A percentile compares a stretch with the other conserved stretches of the same genome.
These are phyloP conservation scores for Solanum tarijense DNA, from an alignment of 257 asterid genomes.

Conservation along the genomic window DNA sequence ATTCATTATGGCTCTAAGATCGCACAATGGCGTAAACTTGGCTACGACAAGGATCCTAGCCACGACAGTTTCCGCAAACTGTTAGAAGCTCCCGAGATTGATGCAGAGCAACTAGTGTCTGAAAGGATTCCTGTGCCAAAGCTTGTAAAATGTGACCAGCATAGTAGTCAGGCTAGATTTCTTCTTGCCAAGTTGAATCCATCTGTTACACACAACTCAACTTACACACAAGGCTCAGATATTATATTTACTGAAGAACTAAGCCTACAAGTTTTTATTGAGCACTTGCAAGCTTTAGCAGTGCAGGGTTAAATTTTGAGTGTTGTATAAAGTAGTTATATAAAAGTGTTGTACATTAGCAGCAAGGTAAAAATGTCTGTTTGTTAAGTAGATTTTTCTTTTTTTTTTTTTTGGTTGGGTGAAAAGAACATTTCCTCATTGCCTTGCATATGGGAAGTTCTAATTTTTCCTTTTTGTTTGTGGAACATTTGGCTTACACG, in stretches of 20 bases:
- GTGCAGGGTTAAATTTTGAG: slow-evolving; percentile 55
- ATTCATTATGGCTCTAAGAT: slow-evolving; percentile 86
- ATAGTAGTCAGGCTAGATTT: slow-evolving; percentile 90
- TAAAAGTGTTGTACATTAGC: slow-evolving; percentile 8
- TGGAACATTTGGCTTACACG: not conserved
- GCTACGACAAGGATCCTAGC: slow-evolving; percentile 64
- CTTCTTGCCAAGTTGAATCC: slow-evolving; percentile 91
- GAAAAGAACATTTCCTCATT: not conserved
- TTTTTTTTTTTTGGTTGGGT: not conserved
- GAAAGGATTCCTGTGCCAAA: slow-evolving; percentile 86
- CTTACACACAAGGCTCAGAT: slow-evolving; percentile 41
- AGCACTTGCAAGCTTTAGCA: slow-evolving; percentile 77
- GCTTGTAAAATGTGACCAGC: slow-evolving; percentile 82
- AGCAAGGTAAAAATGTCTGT: not conserved
- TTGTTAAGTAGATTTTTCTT: not conserved
- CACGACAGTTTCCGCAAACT: slow-evolving; percentile 68
- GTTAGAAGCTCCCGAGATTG: slow-evolving; percentile 78
- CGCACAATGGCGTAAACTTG: slow-evolving; percentile 81
- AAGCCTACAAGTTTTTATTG: slow-evolving; percentile 74
- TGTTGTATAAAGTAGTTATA: not conserved
- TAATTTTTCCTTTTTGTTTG: not conserved
- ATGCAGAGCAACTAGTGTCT: slow-evolving; percentile 61
- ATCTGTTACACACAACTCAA: slow-evolving; percentile 69
- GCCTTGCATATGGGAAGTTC: not conserved
- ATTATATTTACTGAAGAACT: slow-evolving; percentile 78